A percentile compares a stretch with the other conserved stretches of the same genome.
Conservation (phyloP, 2,329 filamentous ascomycete species). For the Diaporthe helianthi region DNA sequence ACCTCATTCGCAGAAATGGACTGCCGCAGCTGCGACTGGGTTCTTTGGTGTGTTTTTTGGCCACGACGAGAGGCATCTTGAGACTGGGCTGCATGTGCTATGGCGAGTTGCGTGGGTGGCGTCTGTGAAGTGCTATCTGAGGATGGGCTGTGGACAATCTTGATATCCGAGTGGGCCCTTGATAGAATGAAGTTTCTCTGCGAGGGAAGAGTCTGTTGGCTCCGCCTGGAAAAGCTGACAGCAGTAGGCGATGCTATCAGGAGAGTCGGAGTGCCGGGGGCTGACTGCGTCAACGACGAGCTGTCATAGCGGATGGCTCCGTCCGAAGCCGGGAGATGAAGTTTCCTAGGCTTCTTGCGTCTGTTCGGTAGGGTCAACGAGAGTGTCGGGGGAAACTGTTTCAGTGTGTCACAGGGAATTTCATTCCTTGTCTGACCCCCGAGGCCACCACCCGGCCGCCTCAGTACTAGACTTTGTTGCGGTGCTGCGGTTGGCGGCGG, state of each 20-base stretch:
- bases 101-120: neutral
- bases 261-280: slow-evolving; percentile 5
- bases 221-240: slow-evolving; percentile 9
- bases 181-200: slow-evolving; percentile 3
- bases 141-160: neutral
- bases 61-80: neutral
- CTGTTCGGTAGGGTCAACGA: slow-evolving; percentile 1
- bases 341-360: slow-evolving; percentile 11
- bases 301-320: slow-evolving; percentile 26
- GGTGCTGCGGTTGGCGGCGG: slow-evolving; percentile 19
- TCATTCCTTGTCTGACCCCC: neutral
- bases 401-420: neutral
- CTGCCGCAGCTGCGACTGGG: neutral
- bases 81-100: neutral
- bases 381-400: neutral
- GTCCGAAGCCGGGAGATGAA: slow-evolving; percentile 25
- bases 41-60: neutral
- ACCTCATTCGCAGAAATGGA: neutral
- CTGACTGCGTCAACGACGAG: slow-evolving; percentile 16
- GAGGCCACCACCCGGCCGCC: neutral
- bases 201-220: slow-evolving; percentile 13
- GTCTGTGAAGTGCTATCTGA: neutral
- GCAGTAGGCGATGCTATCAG: neutral
- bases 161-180: slow-evolving; percentile 1
- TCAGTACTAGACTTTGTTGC: neutral